phyloP scores from a whole-genome alignment of 306 rosid genomes.

The Arachis hypogaea region DNA sequence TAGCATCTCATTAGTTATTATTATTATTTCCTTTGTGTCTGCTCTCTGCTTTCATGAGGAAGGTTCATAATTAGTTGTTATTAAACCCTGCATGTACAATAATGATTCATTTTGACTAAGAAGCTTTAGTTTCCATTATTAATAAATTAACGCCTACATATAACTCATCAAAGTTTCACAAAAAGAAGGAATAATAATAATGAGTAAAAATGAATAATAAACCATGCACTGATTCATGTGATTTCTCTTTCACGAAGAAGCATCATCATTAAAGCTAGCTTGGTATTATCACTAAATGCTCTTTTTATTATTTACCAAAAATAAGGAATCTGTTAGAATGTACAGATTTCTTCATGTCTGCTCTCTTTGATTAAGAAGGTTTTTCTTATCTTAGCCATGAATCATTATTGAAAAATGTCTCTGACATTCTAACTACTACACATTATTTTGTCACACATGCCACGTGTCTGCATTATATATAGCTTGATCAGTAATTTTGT shows the following conservation, averaged over 20 bases:
- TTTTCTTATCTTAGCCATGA: neutral
- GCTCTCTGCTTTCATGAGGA: no score
- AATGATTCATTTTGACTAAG: no score
- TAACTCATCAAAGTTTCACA: no score
- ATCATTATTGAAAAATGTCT: constrained; percentile 13
- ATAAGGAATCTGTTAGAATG: neutral
- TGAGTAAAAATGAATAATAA: neutral
- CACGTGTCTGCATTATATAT: neutral
- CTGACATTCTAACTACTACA: no score
- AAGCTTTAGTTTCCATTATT: no score
- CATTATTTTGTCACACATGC: constrained; percentile 3
- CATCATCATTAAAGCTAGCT: no score
- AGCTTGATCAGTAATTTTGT: neutral
- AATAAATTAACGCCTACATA: no score
- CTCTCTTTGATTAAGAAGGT: constrained; percentile 7
- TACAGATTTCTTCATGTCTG: neutral
- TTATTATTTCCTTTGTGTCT: no score
- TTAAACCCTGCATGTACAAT: neutral
- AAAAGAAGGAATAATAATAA: no score
- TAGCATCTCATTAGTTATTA: no score
- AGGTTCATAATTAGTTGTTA: neutral
- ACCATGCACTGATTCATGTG: neutral
- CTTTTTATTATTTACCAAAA: neutral
- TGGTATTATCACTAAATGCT: neutral
- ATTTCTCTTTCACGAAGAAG: neutral